phyloP scores from a whole-genome alignment of 2,329 filamentous ascomycete genomes.

The Pseudogymnoascus sp. region DNA sequence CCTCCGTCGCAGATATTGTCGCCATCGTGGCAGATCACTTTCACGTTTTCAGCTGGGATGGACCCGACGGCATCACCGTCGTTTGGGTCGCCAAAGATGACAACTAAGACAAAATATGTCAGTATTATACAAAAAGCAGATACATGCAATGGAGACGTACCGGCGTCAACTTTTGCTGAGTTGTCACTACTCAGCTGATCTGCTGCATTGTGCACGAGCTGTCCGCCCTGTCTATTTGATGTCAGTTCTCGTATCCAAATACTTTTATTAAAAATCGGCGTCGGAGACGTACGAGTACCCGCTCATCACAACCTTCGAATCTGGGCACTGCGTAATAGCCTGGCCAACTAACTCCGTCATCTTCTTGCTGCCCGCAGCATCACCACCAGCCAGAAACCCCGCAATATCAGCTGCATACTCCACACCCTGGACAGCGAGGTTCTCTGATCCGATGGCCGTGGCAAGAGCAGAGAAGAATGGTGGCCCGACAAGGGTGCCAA shows the following conservation, averaged over 20 bases:
- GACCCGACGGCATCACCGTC: conserved; percentile 17
- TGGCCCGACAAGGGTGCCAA: conserved; percentile 42
- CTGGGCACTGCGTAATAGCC: conserved; percentile 17
- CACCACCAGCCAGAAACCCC: conserved; percentile 40
- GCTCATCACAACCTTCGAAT: conserved; percentile 20
- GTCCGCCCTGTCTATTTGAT: conserved; percentile 15
- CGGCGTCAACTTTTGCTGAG: conserved; percentile 16
- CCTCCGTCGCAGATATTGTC: conserved; percentile 21
- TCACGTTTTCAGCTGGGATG: conserved; percentile 16
- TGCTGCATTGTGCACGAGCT: conserved; percentile 23
- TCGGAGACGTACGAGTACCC: conserved; percentile 17
- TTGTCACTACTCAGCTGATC: conserved; percentile 13
- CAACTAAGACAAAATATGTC: conserved; percentile 11
- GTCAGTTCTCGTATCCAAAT: background rate
- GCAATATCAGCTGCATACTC: conserved; percentile 38
- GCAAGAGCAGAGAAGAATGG: conserved; percentile 41
- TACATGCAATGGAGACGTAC: conserved; percentile 9
- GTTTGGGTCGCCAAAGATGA: conserved; percentile 24
- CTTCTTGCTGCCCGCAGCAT: conserved; percentile 33
- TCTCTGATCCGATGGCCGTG: conserved; percentile 32
- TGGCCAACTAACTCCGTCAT: conserved; percentile 27
- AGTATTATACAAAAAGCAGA: background rate
- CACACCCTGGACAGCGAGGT: conserved; percentile 46
- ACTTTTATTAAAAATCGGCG: background rate
- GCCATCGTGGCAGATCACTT: conserved; percentile 20